Evolutionary conservation across 2,329 filamentous ascomycete species (phyloP).

Genomic region (Colletotrichum theobromicola): DNA sequence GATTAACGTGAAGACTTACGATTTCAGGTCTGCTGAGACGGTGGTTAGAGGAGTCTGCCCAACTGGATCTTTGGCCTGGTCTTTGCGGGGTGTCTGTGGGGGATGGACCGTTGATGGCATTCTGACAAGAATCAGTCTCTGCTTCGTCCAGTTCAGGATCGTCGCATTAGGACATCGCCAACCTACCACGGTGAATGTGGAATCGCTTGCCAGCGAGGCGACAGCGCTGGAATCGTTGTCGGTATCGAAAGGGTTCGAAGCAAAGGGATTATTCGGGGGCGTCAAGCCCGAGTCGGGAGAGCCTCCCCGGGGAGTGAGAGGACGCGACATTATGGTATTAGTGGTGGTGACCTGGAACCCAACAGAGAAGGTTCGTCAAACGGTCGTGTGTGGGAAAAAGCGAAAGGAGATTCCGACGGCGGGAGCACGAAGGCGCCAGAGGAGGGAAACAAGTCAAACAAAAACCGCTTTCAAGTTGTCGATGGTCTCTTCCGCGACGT

Average conservation of each 20-base stretch:
- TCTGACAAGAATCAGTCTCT: slow-evolving; percentile 1
- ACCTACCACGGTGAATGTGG: slow-evolving; percentile 24
- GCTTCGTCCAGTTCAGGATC: neutral
- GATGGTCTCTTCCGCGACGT: neutral
- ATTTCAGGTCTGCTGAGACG: slow-evolving; percentile 22
- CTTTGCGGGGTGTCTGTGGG: neutral
- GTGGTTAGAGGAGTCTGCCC: neutral
- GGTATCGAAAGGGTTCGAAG: slow-evolving; percentile 22
- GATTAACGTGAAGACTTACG: neutral
- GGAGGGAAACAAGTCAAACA: neutral
- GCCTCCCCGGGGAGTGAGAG: neutral
- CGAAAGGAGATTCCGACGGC: neutral
- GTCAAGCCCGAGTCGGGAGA: slow-evolving; percentile 8
- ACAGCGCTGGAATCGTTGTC: slow-evolving; percentile 21
- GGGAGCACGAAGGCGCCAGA: neutral
- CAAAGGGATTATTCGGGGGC: slow-evolving; percentile 20
- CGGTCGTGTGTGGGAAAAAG: neutral
- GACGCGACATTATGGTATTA: slow-evolving; percentile 16
- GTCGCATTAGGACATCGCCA: neutral
- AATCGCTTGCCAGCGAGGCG: slow-evolving; percentile 20
- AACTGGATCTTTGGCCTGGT: slow-evolving; percentile 11
- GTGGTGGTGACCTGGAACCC: neutral
- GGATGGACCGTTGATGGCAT: neutral
- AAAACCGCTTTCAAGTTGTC: neutral
- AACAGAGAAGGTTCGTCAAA: neutral